These are phyloP conservation scores for Candida tammaniensis DNA, from an alignment of 805 yeast species.

Conservation along the genomic window DNA sequence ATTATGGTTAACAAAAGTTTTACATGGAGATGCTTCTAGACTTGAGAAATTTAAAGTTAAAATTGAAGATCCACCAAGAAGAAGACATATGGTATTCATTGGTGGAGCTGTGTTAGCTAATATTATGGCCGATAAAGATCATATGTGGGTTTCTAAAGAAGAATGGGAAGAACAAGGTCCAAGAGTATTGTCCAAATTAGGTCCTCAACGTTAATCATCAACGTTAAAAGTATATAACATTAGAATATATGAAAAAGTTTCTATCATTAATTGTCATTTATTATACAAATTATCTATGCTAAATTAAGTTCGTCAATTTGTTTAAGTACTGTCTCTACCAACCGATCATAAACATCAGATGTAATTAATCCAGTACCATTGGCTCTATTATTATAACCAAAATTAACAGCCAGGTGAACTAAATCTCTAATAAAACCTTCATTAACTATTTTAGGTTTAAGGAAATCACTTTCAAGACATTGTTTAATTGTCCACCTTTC, in stretches of 20 bases:
- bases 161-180: slow-evolving; percentile 99
- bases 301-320: slow-evolving; percentile 37
- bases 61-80: slow-evolving; percentile 98
- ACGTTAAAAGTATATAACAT: not conserved
- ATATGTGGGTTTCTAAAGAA: slow-evolving; percentile 93
- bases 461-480: slow-evolving; percentile 60
- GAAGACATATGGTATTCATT: slow-evolving; percentile 97
- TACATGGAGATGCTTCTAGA: slow-evolving; percentile 82
- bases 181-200: slow-evolving; percentile 78
- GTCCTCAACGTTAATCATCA: slow-evolving; percentile 57
- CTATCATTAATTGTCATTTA: slow-evolving; percentile 5
- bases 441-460: slow-evolving; percentile 73
- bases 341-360: slow-evolving; percentile 37
- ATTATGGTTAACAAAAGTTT: slow-evolving; percentile 87
- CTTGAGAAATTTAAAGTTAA: slow-evolving; percentile 90
- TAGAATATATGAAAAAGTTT: not conserved
- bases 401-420: slow-evolving; percentile 72
- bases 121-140: slow-evolving; percentile 97
- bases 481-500: slow-evolving; percentile 64
- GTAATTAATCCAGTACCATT: slow-evolving; percentile 40
- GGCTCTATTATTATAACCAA: slow-evolving; percentile 50
- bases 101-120: slow-evolving; percentile 98
- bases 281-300: slow-evolving; percentile 15
- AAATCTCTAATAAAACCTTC: slow-evolving; percentile 64
- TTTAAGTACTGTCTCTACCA: slow-evolving; percentile 37